Conservation (phyloP, 2,329 filamentous ascomycete genomes). For the Pseudogymnoascus sp. region DNA sequence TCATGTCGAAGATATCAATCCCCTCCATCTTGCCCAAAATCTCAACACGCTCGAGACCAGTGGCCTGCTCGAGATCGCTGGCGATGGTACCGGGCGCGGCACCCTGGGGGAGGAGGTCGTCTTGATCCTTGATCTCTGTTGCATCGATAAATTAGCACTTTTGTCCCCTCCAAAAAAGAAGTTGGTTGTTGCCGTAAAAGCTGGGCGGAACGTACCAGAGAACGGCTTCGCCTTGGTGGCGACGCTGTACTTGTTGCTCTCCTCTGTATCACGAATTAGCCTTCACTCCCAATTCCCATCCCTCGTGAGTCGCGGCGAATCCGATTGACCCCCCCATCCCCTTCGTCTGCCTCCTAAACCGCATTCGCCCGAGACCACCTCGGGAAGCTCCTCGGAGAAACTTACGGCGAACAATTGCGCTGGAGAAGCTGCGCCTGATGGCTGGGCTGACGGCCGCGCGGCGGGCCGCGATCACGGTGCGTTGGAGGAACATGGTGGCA, state of each 20-base stretch:
- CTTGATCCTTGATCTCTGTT: conserved; percentile 71
- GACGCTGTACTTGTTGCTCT: conserved; percentile 6
- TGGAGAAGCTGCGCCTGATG: conserved; percentile 53
- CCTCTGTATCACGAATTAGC: not conserved
- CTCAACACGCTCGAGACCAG: conserved; percentile 96
- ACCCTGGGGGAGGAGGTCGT: conserved; percentile 82
- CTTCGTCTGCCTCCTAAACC: not conserved
- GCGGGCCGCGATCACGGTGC: conserved; percentile 54
- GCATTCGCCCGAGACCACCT: conserved; percentile 1
- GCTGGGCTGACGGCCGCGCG: conserved; percentile 48
- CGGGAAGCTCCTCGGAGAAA: conserved; percentile 12
- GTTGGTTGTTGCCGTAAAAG: not conserved
- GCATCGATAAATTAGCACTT: not conserved
- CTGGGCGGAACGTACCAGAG: not conserved
- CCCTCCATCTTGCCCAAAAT: conserved; percentile 99
- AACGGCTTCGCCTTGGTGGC: not conserved
- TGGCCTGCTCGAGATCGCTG: conserved; percentile 90
- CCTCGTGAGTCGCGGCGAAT: not conserved
- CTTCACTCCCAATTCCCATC: not conserved
- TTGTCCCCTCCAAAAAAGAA: not conserved
- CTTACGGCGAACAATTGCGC: conserved; percentile 56
- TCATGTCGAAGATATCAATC: conserved; percentile 97
- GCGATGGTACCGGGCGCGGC: conserved; percentile 75
- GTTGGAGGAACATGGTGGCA: conserved; percentile 55
- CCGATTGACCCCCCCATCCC: not conserved